phyloP scores from a whole-genome alignment of 768 basidiomycete species.

The Lactarius hatsudake region DNA sequence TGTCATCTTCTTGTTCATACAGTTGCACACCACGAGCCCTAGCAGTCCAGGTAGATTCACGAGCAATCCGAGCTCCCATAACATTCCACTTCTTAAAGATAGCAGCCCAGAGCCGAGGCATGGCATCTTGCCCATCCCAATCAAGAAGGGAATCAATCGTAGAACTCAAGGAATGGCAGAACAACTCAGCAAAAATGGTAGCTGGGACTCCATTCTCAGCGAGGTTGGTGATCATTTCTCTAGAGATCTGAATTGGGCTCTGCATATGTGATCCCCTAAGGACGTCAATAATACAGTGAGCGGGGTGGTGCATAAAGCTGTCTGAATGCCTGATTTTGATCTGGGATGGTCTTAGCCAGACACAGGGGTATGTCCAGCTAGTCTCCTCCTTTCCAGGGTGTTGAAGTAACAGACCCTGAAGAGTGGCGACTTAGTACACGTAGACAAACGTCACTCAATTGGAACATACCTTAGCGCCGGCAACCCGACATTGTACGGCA shows the following conservation, averaged over 20 bases:
- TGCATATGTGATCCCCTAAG: conserved; percentile 50
- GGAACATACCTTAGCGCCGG: conserved; percentile 33
- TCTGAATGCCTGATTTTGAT: conserved; percentile 38
- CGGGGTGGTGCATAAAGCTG: conserved; percentile 37
- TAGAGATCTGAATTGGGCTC: conserved; percentile 46
- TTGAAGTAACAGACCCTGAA: conserved; percentile 34
- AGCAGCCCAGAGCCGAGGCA: conserved; percentile 30
- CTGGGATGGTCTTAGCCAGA: conserved; percentile 36
- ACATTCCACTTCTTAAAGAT: conserved; percentile 30
- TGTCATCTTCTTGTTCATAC: conserved; percentile 29
- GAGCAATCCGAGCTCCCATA: conserved; percentile 29
- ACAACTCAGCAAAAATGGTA: conserved; percentile 37
- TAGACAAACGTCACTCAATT: background rate
- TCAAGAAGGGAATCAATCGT: conserved; percentile 30
- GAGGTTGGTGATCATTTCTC: conserved; percentile 61
- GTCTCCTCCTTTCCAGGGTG: conserved; percentile 28
- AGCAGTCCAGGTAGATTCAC: conserved; percentile 30
- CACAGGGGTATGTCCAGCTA: conserved; percentile 20
- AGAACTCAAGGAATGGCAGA: conserved; percentile 29
- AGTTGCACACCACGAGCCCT: conserved; percentile 30
- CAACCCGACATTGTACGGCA: conserved; percentile 34
- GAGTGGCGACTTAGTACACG: background rate
- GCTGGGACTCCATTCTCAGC: conserved; percentile 59
- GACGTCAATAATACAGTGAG: conserved; percentile 51
- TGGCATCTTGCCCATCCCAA: conserved; percentile 28